These are phyloP conservation scores for Aspergillus jensenii DNA, from an alignment of 2,329 filamentous ascomycete species.

Conservation along the genomic window DNA sequence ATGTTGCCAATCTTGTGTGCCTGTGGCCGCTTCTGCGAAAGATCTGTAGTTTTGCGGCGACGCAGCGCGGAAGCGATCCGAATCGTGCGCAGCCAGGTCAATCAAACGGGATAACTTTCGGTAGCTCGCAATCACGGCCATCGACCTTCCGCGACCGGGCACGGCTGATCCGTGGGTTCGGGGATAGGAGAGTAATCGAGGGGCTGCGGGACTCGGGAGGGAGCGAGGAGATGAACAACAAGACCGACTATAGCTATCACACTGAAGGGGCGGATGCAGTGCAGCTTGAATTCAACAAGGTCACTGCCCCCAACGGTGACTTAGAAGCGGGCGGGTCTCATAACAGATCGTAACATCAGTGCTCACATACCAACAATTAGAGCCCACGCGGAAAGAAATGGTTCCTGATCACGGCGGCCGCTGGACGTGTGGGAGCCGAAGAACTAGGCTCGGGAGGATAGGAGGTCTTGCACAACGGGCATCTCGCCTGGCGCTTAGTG, in stretches of 20 bases:
- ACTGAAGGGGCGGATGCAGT: background rate
- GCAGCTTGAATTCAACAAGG: background rate
- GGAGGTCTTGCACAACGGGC: constrained; percentile 78
- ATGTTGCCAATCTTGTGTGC: constrained; percentile 48
- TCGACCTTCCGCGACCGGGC: constrained; percentile 20
- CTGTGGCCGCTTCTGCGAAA: constrained; percentile 33
- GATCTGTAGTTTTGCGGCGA: constrained; percentile 29
- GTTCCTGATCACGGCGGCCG: constrained; percentile 5
- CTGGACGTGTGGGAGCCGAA: background rate
- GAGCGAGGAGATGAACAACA: background rate
- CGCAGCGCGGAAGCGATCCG: constrained; percentile 26
- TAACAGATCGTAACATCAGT: background rate
- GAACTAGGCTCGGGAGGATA: constrained; percentile 3
- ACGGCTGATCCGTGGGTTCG: constrained; percentile 11
- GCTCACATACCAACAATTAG: background rate
- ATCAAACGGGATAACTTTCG: constrained; percentile 4
- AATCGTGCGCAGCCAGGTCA: constrained; percentile 16
- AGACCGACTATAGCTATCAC: background rate
- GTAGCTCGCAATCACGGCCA: constrained; percentile 18
- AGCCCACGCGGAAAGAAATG: constrained; percentile 9
- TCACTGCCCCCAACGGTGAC: background rate
- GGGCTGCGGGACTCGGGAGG: background rate
- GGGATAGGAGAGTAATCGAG: constrained; percentile 9
- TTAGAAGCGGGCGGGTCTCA: background rate
- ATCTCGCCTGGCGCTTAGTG: constrained; percentile 88